Evolutionary conservation across 2,329 filamentous ascomycete genomes (phyloP).

Genomic region (Fusarium buharicum): DNA sequence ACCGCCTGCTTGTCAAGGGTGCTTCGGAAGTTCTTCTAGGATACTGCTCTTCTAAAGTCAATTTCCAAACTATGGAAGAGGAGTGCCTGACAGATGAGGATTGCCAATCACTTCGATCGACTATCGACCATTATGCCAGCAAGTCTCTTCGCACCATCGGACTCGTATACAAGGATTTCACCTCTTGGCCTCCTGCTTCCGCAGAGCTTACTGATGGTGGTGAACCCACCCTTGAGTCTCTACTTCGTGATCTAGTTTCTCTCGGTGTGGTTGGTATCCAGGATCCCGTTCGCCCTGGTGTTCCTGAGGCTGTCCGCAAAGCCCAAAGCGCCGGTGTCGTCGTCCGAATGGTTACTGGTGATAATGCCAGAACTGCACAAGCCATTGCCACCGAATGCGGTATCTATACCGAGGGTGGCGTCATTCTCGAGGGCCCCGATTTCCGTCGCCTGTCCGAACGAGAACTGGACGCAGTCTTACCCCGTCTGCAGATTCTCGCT

Average conservation of each 20-base stretch:
- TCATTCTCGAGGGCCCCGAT: constrained; percentile 77
- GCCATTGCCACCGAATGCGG: constrained; percentile 83
- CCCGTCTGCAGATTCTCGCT: constrained; percentile 75
- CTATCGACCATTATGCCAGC: constrained; percentile 59
- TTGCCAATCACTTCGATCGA: too few species aligned
- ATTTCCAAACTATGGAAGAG: constrained; percentile 58
- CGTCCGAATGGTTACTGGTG: constrained; percentile 87
- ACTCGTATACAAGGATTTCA: constrained; percentile 82
- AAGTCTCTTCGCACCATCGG: constrained; percentile 86
- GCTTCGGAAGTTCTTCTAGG: constrained; percentile 71
- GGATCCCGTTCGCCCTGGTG: constrained; percentile 79
- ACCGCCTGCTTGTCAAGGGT: constrained; percentile 70
- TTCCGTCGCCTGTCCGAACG: constrained; percentile 76
- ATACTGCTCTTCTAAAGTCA: constrained; percentile 60
- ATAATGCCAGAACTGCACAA: constrained; percentile 81
- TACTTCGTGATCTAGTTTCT: constrained; percentile 65
- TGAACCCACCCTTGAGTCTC: constrained; percentile 64
- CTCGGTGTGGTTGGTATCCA: constrained; percentile 79
- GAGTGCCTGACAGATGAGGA: constrained; percentile 31
- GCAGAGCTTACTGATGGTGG: constrained; percentile 51
- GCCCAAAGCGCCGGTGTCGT: constrained; percentile 81
- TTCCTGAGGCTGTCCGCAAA: constrained; percentile 74
- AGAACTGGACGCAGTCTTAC: constrained; percentile 74
- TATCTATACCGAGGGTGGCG: constrained; percentile 74
- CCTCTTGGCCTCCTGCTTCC: too few species aligned